These are phyloP conservation scores for Saccharomycopsis malanga DNA, from an alignment of 805 yeast genomes.

Conservation along the genomic window DNA sequence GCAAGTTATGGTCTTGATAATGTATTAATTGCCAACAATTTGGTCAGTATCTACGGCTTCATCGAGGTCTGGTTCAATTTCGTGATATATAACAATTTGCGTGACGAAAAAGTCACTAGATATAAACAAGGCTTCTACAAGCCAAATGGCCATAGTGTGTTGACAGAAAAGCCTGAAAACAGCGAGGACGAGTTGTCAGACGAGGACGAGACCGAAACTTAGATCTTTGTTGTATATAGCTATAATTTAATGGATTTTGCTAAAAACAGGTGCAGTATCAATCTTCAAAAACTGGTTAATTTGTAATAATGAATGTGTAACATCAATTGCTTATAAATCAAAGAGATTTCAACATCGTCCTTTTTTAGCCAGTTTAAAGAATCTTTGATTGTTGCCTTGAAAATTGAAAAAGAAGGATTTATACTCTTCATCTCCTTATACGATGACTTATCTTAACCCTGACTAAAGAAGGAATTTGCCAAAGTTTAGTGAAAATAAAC, in stretches of 20 bases:
- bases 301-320: too few species aligned
- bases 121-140: slow-evolving; percentile 28
- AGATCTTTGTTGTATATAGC: neutral
- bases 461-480: too few species aligned
- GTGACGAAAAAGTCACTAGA: slow-evolving; percentile 43
- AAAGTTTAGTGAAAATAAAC: too few species aligned
- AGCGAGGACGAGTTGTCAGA: slow-evolving; percentile 3
- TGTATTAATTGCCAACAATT: slow-evolving; percentile 39
- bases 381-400: too few species aligned
- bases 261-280: neutral
- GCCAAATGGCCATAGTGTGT: neutral
- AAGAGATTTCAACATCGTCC: too few species aligned
- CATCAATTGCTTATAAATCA: too few species aligned
- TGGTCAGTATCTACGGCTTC: slow-evolving; percentile 43
- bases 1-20: slow-evolving; percentile 37
- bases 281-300: neutral
- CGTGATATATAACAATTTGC: slow-evolving; percentile 43
- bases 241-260: neutral
- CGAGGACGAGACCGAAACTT: slow-evolving; percentile 3
- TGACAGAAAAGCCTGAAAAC: neutral
- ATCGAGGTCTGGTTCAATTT: slow-evolving; percentile 52
- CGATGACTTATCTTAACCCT: too few species aligned
- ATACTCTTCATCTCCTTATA: too few species aligned
- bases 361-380: too few species aligned
- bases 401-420: too few species aligned